These are phyloP conservation scores for Boletus smithii DNA, from an alignment of 1,284 basidiomycete species.

Conservation along the genomic window DNA sequence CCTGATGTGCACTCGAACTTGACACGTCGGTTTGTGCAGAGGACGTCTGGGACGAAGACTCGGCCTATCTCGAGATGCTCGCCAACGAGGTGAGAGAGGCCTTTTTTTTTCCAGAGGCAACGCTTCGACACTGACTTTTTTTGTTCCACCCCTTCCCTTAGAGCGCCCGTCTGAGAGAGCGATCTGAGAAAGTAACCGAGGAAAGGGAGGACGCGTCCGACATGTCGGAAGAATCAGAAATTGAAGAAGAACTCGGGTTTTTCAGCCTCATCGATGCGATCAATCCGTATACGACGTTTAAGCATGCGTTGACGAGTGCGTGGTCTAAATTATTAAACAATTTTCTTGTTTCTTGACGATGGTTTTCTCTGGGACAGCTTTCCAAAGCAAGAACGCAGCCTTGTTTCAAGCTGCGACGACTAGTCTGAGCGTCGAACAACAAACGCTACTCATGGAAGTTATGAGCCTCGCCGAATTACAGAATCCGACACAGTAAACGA, in stretches of 20 bases:
- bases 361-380: slow-evolving; percentile 40
- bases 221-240: slow-evolving; percentile 50
- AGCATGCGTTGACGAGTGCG: slow-evolving; percentile 66
- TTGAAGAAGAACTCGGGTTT: slow-evolving; percentile 77
- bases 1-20: background rate
- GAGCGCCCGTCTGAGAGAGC: slow-evolving; percentile 68
- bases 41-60: slow-evolving; percentile 84
- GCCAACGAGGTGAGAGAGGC: slow-evolving; percentile 70
- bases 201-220: slow-evolving; percentile 49
- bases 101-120: too few species aligned
- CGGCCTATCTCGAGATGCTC: slow-evolving; percentile 76
- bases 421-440: slow-evolving; percentile 64
- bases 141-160: slow-evolving; percentile 25
- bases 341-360: background rate
- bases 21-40: slow-evolving; percentile 40
- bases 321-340: too few species aligned
- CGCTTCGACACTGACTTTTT: background rate
- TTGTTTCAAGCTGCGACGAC: slow-evolving; percentile 72
- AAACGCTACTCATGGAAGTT: slow-evolving; percentile 76
- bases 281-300: slow-evolving; percentile 71
- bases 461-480: slow-evolving; percentile 44
- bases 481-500: slow-evolving; percentile 8
- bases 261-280: slow-evolving; percentile 74
- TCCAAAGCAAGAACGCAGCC: slow-evolving; percentile 67
- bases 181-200: slow-evolving; percentile 42